Evolutionary conservation across 1,284 basidiomycete genomes (phyloP).

Genomic region (Rhodotorula sp.): DNA sequence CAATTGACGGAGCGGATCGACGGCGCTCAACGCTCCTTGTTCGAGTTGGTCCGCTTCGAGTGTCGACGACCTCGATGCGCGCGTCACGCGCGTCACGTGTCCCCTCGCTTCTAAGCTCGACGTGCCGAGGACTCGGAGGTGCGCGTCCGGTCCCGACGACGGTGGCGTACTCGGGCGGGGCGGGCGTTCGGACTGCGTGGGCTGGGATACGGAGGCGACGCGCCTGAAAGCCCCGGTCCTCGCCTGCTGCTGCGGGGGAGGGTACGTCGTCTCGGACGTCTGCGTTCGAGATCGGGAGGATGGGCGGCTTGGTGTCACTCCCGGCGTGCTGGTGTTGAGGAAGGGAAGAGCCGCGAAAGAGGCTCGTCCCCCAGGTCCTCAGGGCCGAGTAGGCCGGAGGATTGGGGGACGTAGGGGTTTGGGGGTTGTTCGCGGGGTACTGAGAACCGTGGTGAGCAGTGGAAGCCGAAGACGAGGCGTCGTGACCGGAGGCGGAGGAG

Average conservation of each 20-base stretch:
- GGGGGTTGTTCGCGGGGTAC: not conserved
- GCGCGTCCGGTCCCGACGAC: not conserved
- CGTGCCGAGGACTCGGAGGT: not conserved
- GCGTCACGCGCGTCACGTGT: not conserved
- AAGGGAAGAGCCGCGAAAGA: slow-evolving; percentile 33
- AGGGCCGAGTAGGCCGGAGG: slow-evolving; percentile 37
- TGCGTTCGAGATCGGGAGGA: not conserved
- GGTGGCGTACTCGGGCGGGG: slow-evolving; percentile 21
- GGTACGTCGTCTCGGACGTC: not conserved
- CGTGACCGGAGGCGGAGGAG: not conserved
- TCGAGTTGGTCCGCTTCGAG: slow-evolving; percentile 22
- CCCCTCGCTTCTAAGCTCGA: not conserved
- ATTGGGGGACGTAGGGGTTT: slow-evolving; percentile 24
- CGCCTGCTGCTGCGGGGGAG: not conserved
- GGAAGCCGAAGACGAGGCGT: slow-evolving; percentile 9
- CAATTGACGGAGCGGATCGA: slow-evolving; percentile 19
- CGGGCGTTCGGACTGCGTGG: slow-evolving; percentile 9
- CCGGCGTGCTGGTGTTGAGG: slow-evolving; percentile 2
- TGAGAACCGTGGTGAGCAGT: not conserved
- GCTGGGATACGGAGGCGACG: not conserved
- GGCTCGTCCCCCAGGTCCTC: slow-evolving; percentile 31
- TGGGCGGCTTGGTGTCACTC: not conserved
- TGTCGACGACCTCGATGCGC: slow-evolving; percentile 10
- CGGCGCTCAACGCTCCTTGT: slow-evolving; percentile 1
- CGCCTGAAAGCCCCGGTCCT: too few species aligned